phyloP scores from a whole-genome alignment of 305 asterid species.

The Solanum hybrid region DNA sequence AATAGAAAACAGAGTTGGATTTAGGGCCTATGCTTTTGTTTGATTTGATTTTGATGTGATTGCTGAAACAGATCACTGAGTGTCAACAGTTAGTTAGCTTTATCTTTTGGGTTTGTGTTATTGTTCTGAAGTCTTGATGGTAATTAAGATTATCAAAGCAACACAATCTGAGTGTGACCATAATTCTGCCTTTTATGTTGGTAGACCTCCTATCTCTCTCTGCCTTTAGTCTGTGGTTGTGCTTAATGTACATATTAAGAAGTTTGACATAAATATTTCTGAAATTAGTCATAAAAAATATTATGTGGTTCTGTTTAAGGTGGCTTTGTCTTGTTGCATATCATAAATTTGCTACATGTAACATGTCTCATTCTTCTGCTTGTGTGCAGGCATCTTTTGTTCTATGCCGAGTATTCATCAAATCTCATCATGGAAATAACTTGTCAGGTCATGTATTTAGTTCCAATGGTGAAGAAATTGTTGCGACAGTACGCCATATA shows the following conservation, averaged over 20 bases:
- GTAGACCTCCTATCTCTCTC: background rate
- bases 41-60: background rate
- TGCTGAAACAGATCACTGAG: background rate
- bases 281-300: background rate
- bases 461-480: conserved; percentile 26
- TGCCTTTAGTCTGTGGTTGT: background rate
- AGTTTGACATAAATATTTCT: background rate
- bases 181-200: background rate
- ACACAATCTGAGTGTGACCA: background rate
- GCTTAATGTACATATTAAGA: background rate
- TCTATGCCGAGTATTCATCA: conserved; percentile 27
- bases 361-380: background rate
- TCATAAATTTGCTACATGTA: background rate
- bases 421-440: conserved; percentile 7
- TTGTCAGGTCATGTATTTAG: conserved; percentile 16
- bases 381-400: conserved; percentile 34
- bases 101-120: background rate
- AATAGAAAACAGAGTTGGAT: background rate
- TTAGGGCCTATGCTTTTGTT: background rate
- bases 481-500: conserved; percentile 22
- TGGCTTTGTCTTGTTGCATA: background rate
- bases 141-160: background rate
- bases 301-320: background rate
- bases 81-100: background rate
- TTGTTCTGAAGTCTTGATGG: background rate